These are phyloP conservation scores for Phytophthora citrophthora DNA, from an alignment of 352 stramenopile genomes.

Conservation along the genomic window DNA sequence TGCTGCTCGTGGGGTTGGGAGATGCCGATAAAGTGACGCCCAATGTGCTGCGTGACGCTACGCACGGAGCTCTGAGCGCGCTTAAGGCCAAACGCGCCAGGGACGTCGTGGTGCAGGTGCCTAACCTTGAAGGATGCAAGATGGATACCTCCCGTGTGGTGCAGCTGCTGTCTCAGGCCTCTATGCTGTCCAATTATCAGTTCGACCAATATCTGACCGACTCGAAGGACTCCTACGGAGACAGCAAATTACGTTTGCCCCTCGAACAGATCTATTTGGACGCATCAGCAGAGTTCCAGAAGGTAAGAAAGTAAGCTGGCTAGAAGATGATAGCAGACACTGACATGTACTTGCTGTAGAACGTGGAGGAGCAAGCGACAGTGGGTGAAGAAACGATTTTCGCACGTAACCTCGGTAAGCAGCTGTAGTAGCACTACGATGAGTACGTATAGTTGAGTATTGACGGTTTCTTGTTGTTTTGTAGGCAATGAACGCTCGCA, in stretches of 20 bases:
- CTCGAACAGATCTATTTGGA: slow-evolving; percentile 73
- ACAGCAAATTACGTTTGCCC: slow-evolving; percentile 71
- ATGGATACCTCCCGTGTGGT: slow-evolving; percentile 55
- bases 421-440: neutral
- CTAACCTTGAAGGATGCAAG: slow-evolving; percentile 34
- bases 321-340: neutral
- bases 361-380: slow-evolving; percentile 64
- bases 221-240: slow-evolving; percentile 59
- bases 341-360: slow-evolving; percentile 33
- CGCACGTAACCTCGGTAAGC: slow-evolving; percentile 76
- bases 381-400: slow-evolving; percentile 87
- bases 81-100: slow-evolving; percentile 60
- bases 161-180: slow-evolving; percentile 75
- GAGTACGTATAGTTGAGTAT: neutral
- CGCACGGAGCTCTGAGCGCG: slow-evolving; percentile 61
- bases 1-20: slow-evolving; percentile 81
- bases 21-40: slow-evolving; percentile 69
- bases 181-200: slow-evolving; percentile 88
- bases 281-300: slow-evolving; percentile 57
- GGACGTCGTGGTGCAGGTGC: slow-evolving; percentile 64
- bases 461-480: neutral
- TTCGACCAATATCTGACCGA: slow-evolving; percentile 84
- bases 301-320: slow-evolving; percentile 34
- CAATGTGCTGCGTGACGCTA: slow-evolving; percentile 67
- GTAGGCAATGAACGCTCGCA: slow-evolving; percentile 80